Evolutionary conservation across 148 eudicot genomes (phyloP), one percentile per base, ranked within the genome.

Genomic region (Chenopodium berlandieri): DNA sequence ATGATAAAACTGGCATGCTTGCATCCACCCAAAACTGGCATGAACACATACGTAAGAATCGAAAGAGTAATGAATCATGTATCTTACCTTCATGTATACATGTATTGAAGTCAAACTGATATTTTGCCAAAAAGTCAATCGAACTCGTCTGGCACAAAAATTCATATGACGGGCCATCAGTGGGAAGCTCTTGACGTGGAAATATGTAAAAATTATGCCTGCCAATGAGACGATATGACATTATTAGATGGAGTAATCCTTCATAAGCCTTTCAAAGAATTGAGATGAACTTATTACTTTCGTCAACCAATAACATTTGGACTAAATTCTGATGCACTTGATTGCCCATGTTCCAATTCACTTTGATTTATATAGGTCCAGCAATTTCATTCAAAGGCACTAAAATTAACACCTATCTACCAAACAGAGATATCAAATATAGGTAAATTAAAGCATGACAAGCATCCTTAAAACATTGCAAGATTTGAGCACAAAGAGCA

Each of bases 151-250:
- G 99, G 90, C 98, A 96, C 60, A 91, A 78, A 86, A 96, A 96
- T 86, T 96, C 99, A 80, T 77, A 83, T 7, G 94, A 86, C 11
- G 84, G 85, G 20, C 88, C 90, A 87, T 84, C 87, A 20, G 82
- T 85, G 32, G 90, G 82, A 84, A 92, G 85, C 87, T 92, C 98
- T 84, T 94, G 90, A 54, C 97, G 94, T 32, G 98, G 99, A 87
- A 96, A 96, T 54, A 94, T 84, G 82, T 89, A 96, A 75, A 92
- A 96, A 72, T 96, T 96, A 90, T 96, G 94, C 88, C 99, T 96
- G 89, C 31, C 23, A 86, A 63, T 74, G 25, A 72, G 60, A 44
- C 25, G 58, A 34, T 77, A 64, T 19, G 60, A 32, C 69, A 67
- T 46, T 65, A 58, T 65, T 40, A 73, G 58, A 71, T 8, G 37